Base-by-base conservation (phyloP, 2,329 filamentous ascomycete genomes). In the Nothophoma quercina region DNA sequence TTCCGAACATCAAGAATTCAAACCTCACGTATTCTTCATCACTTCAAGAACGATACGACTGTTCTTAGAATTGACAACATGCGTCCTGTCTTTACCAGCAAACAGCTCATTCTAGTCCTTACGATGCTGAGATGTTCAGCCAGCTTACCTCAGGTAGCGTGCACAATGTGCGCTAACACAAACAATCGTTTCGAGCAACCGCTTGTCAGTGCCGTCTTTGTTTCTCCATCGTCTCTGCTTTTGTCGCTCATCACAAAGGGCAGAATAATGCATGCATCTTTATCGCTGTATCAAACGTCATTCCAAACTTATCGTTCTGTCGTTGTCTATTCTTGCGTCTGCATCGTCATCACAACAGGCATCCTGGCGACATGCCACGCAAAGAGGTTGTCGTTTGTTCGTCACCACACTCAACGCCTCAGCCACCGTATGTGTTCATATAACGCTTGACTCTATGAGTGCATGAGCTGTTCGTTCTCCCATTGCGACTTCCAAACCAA, bases 381-480 rank as follows among this genome's bases (percentile, higher is more conserved):
- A 43, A 6, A 26, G 32, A 38, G n/a, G 10, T 7, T 49, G 32
- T 28, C 33, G 46, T 50, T 50, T 50, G 46, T 33, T 50, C 7
- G 32, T 43, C 32, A 50, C 30, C 32, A 30, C 22, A 15, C 32
- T 30, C 38, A 42, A 36, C 7, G 6, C 38, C 21, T 25, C 39
- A 36, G 39, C 32, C 32, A 32, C 32, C 19, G 6, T 16, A 2
- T 36, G 12, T 36, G n/a, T 25, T 22, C 32, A 50, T 50, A 43
- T 42, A 35, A 23, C 13, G 30, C 29, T 18, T 23, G 33, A 18
- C 15, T 2, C 18, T 23, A 23, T 9, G 16, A 19, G 9, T 22
- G 6, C n/a, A 29, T 4, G 5, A 13, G 7, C 28, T 16, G 4
- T 16, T 16, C 4, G n/a, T 5, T 18, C 12, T 35, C 10, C 7